Percentiles rank a stretch among this genome's conserved stretches.
These are phyloP conservation scores for Fusarium succisae DNA, from an alignment of 2,329 filamentous ascomycete species.

Conservation along the genomic window DNA sequence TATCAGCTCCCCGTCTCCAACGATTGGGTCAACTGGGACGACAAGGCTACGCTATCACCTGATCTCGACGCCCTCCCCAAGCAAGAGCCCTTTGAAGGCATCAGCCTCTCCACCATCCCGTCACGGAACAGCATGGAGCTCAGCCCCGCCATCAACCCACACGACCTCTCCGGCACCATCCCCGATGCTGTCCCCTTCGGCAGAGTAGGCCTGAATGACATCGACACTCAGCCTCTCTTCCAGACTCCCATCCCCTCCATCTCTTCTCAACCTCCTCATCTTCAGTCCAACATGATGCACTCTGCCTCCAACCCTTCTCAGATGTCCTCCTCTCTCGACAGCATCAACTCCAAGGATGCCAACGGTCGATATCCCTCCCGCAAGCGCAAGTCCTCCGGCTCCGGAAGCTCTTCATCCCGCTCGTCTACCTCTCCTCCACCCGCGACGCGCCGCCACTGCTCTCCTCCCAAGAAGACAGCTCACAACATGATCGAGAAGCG, in stretches of 20 bases:
- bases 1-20: slow-evolving; percentile 42
- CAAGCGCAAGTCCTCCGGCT: slow-evolving; percentile 48
- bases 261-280: slow-evolving; percentile 38
- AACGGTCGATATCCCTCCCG: slow-evolving; percentile 40
- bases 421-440: slow-evolving; percentile 54
- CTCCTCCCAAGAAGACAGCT: slow-evolving; percentile 79
- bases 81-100: slow-evolving; percentile 42
- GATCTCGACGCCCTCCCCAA: slow-evolving; percentile 41
- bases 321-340: slow-evolving; percentile 26
- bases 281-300: slow-evolving; percentile 37
- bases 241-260: slow-evolving; percentile 42
- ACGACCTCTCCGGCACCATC: slow-evolving; percentile 41
- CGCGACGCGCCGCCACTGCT: slow-evolving; percentile 42
- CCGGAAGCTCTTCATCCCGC: slow-evolving; percentile 42
- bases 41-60: slow-evolving; percentile 42
- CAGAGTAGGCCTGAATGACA: slow-evolving; percentile 42
- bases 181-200: slow-evolving; percentile 41
- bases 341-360: slow-evolving; percentile 32
- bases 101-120: slow-evolving; percentile 41
- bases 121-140: slow-evolving; percentile 42
- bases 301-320: slow-evolving; percentile 29
- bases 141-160: slow-evolving; percentile 43
- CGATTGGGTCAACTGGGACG: slow-evolving; percentile 44
- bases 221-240: slow-evolving; percentile 42
- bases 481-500: slow-evolving; percentile 98